Evolutionary conservation across 2,329 filamentous ascomycete species (phyloP), one percentile per base, ranked within the genome.

Genomic region (Myriosclerotinia duriaeana): DNA sequence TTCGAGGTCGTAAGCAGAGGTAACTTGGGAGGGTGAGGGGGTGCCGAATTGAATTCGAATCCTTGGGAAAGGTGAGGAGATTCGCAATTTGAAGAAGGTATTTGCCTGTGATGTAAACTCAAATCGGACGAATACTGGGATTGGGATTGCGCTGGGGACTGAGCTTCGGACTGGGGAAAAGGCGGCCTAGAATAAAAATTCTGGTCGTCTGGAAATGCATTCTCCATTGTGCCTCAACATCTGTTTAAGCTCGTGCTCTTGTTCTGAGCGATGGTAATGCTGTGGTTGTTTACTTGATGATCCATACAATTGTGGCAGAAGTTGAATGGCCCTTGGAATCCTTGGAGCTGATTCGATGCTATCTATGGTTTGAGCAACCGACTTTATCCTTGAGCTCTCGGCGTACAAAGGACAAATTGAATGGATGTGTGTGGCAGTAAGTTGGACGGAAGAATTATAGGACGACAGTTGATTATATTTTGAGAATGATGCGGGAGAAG

Each of bases 151-250:
- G 55, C 54, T 59, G 61, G 56, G 34, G 50, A 48, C 26, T 61
- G 64, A 62, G 48, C 42, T 44, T 46, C 56, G n/a, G 62, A 67
- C 36, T 52, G 66, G 52, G 68, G 64, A 48, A 66, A 50, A 30
- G 68, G 71, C 55, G 68, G 71, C 69, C 72, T 71, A 69, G 73
- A 71, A 68, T 74, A 74, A 67, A 74, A 75, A 66, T 76, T 75
- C 71, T 75, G 74, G 70, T 77, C 74, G 68, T 71, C 71, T 66
- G 73, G 71, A 69, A 74, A 74, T 66, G 67, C 71, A 67, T 67
- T 70, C 61, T 76, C 74, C 75, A 76, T 76, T 61, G 65, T 74
- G 73, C 65, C 68, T 70, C 67, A 66, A 74, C 74, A 76, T 76
- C 71, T 69, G 58, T 59, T 60, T 59, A 65, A 59, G 64, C 64